A percentile compares a stretch with the other conserved stretches of the same genome.
These are phyloP conservation scores for Botryotinia convoluta DNA, from an alignment of 2,329 filamentous ascomycete species.

Conservation along the genomic window DNA sequence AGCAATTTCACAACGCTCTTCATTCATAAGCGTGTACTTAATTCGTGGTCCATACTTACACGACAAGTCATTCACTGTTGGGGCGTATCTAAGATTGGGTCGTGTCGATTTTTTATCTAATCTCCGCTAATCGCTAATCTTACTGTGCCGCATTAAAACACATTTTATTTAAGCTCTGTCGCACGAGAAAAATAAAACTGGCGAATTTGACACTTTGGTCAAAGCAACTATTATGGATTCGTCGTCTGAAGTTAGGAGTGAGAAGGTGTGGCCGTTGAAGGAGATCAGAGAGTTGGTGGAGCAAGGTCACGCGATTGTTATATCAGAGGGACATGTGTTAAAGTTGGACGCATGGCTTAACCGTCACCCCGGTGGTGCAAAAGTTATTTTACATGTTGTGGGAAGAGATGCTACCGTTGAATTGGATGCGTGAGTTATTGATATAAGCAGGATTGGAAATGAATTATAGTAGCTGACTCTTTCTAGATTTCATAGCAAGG, in stretches of 20 bases:
- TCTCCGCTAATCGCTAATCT: slow-evolving; percentile 9
- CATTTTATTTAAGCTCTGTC: neutral
- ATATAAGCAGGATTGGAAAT: neutral
- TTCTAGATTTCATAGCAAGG: slow-evolving; percentile 73
- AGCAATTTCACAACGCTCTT: neutral
- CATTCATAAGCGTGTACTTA: neutral
- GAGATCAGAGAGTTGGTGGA: slow-evolving; percentile 14
- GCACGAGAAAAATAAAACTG: neutral
- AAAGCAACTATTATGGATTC: slow-evolving; percentile 13
- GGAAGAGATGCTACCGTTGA: slow-evolving; percentile 93
- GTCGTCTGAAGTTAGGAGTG: slow-evolving; percentile 1
- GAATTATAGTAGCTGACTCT: slow-evolving; percentile 8
- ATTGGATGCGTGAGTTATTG: slow-evolving; percentile 74
- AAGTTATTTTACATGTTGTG: slow-evolving; percentile 89
- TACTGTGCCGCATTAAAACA: neutral
- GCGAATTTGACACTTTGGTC: slow-evolving; percentile 1
- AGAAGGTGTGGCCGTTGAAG: slow-evolving; percentile 12
- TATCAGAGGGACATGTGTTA: slow-evolving; percentile 52
- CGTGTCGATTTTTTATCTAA: neutral
- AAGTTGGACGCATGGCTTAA: slow-evolving; percentile 86
- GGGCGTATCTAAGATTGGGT: slow-evolving; percentile 1
- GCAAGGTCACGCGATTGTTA: slow-evolving; percentile 17
- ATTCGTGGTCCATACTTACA: neutral
- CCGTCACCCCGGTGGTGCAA: slow-evolving; percentile 89
- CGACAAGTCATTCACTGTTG: slow-evolving; percentile 8